Conservation (phyloP, 768 basidiomycete genomes). For the Mrakia frigida region DNA sequence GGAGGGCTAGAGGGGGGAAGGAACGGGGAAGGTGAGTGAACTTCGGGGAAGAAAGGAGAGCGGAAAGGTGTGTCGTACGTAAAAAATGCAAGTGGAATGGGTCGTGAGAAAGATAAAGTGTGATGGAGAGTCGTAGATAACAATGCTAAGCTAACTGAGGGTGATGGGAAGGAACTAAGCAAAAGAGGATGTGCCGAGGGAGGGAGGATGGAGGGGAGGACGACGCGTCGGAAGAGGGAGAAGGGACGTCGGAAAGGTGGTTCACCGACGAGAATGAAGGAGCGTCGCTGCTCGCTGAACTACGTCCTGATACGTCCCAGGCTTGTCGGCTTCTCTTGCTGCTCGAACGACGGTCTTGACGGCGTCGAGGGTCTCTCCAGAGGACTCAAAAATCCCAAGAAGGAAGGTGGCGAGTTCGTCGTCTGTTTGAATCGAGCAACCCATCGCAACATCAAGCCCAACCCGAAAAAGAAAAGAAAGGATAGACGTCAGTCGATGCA, state of each 20-base stretch:
- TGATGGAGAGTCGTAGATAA: background rate
- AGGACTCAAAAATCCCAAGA: background rate
- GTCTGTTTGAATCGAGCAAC: constrained; percentile 2
- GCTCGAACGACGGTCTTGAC: constrained; percentile 18
- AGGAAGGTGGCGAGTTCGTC: constrained; percentile 23
- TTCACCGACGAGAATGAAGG: background rate
- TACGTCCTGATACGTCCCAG: background rate
- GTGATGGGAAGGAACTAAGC: background rate
- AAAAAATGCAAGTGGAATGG: background rate
- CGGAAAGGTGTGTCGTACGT: no score
- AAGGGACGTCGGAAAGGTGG: background rate
- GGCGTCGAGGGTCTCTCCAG: background rate
- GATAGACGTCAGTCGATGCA: background rate
- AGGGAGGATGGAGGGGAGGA: background rate
- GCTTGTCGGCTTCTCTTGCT: background rate
- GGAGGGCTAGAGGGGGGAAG: no score
- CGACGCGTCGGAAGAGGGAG: background rate
- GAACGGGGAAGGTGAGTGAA: no score
- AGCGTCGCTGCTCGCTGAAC: constrained; percentile 17
- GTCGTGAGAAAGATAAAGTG: background rate
- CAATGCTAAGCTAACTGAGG: background rate
- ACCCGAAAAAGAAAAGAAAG: background rate
- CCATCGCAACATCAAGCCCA: background rate
- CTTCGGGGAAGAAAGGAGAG: no score
- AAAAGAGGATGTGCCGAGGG: background rate